Percentiles rank a stretch among this genome's conserved stretches.
These are phyloP conservation scores for Sphenostylis stenocarpa DNA, from an alignment of 306 rosid species.

Conservation along the genomic window DNA sequence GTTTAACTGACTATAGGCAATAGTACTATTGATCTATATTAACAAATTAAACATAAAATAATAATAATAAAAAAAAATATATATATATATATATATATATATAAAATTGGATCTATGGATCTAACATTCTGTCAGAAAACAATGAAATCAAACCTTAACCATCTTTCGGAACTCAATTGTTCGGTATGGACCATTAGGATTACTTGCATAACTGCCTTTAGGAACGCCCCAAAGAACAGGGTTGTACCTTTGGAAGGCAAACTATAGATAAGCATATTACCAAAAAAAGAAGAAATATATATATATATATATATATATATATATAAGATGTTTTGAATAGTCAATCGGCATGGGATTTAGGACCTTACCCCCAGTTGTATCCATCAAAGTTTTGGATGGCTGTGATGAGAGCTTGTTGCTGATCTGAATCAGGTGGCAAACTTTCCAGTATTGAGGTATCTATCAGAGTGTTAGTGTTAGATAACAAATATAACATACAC, in stretches of 20 bases:
- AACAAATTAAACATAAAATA: conserved; percentile 18
- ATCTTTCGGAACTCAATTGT: conserved; percentile 81
- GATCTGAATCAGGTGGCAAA: conserved; percentile 84
- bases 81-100: too few species aligned
- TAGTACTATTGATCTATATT: not conserved
- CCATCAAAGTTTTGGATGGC: conserved; percentile 78
- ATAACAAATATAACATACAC: conserved; percentile 15
- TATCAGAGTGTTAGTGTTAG: conserved; percentile 45
- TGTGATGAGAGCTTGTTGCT: conserved; percentile 83
- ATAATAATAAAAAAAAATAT: too few species aligned
- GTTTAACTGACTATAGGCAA: conserved; percentile 12
- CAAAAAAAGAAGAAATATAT: too few species aligned
- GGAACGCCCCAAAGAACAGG: conserved; percentile 98
- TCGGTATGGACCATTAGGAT: conserved; percentile 77
- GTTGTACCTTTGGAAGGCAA: conserved; percentile 65
- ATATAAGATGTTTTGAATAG: too few species aligned
- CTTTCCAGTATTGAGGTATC: conserved; percentile 68
- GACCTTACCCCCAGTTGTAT: conserved; percentile 92
- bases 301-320: too few species aligned
- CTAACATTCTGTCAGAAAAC: conserved; percentile 16
- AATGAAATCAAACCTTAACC: conserved; percentile 68
- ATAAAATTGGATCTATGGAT: not conserved
- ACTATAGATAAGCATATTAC: not conserved
- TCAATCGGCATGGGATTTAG: conserved; percentile 9
- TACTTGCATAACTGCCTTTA: conserved; percentile 94